Evolutionary conservation across 805 yeast genomes (phyloP).

Genomic region (Dipodascopsis uninucleata): DNA sequence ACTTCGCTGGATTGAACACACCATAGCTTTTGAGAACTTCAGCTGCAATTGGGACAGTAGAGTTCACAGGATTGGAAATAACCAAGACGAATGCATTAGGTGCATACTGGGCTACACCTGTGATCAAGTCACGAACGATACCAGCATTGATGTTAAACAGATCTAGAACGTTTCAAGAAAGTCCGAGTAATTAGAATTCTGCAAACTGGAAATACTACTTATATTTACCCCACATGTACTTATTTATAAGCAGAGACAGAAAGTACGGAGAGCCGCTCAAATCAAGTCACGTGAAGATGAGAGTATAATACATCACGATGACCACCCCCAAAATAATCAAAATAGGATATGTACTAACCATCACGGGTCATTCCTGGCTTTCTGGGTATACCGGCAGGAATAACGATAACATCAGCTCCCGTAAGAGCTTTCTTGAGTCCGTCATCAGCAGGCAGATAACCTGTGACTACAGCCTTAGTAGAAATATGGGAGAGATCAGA

Average conservation of each 20-base stretch:
- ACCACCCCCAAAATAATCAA: too few species aligned
- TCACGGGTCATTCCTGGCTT: constrained; percentile 95
- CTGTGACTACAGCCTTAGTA: constrained; percentile 57
- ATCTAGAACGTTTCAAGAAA: constrained; percentile 31
- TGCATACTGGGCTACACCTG: constrained; percentile 65
- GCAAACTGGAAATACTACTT: too few species aligned
- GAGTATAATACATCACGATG: too few species aligned
- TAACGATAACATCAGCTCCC: constrained; percentile 80
- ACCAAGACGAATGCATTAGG: constrained; percentile 76
- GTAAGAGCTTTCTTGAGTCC: constrained; percentile 66
- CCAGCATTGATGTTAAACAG: constrained; percentile 79
- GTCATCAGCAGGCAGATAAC: constrained; percentile 60
- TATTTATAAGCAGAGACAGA: too few species aligned
- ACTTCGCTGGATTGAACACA: constrained; percentile 63
- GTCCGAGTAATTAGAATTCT: too few species aligned
- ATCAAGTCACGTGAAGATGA: too few species aligned
- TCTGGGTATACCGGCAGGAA: constrained; percentile 91
- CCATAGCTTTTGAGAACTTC: constrained; percentile 68
- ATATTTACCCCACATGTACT: too few species aligned
- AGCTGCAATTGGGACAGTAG: constrained; percentile 85
- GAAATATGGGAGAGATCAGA: constrained; percentile 83
- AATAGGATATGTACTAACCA: too few species aligned
- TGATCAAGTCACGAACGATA: constrained; percentile 69
- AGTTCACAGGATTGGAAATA: constrained; percentile 91
- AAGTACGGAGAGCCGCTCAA: too few species aligned